Base-by-base conservation (phyloP, 2,329 filamentous ascomycete species). In the Celoporthe dispersa region DNA sequence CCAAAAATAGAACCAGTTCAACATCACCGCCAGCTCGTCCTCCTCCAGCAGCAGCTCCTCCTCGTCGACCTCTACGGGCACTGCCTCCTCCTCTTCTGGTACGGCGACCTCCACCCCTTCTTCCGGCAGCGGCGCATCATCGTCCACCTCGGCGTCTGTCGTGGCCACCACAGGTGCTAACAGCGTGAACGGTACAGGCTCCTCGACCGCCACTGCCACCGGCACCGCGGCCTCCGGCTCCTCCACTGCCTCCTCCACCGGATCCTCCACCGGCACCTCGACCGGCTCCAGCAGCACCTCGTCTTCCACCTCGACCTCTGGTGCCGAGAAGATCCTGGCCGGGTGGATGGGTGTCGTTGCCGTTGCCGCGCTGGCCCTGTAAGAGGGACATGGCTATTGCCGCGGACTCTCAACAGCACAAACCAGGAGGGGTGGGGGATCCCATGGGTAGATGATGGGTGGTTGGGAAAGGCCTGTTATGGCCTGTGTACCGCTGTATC, bases 301-400 rank as follows among this genome's bases (percentile, higher is more conserved):
- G n/a, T n/a, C 69, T 12, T 14, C 69, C 6, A 61, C 12, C 28
- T 25, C 70, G 12, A 41, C 68, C 33, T 70, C 70, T 5, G 70
- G 68, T 22, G 68, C 68, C 25, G 70, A 68, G 28, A 70, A 70
- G 70, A 37, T 72, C 31, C 57, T 72, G 8, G 70, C 66, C 48
- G 69, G 70, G 7, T 72, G 70, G 70, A 37, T 68, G 48, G 68
- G 70, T 6, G 25, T 68, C 28, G 48, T 67, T 5, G 70, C 70
- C n/a, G 41, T 68, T 25, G 70, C 70, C n/a, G 70, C 67, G 22
- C 37, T 72, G 31, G 68, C 68, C 44, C 70, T 72, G 68, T 72
- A 70, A 63, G 35, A 28, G 22, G 55, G 16, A 4, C 9, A 16
- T 48, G 1, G 4, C n/a, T 22, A 48, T 9, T 48, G 44, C 22